Evolutionary conservation across 1,139 yeast genomes (phyloP), one percentile per base, ranked within the genome.

Genomic region (Debaryomyces nepalensis): DNA sequence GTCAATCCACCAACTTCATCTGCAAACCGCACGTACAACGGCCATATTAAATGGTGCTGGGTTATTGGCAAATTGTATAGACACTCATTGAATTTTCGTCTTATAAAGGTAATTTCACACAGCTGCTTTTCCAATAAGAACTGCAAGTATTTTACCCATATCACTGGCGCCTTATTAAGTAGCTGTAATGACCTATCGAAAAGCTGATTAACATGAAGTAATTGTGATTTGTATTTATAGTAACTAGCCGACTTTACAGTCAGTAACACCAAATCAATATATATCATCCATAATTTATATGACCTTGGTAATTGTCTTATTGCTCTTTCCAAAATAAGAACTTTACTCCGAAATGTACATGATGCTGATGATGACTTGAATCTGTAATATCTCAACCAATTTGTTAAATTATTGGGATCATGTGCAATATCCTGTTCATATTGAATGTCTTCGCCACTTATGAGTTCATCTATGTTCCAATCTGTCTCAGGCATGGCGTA

Each of bases 1-100:
- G 81, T 71, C 2, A 43, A 35, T 1, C 78, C 80, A 8, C 79
- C 76, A 15, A 74, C 63, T 0, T 33, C 36, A 20, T 73, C 68
- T 1, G 84, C 87, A 65, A 80, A 83, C 22, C 63, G 53, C 18
- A 82, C 53, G 52, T 74, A 82, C 20, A 71, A 42, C 0, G 77
- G 75, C 96, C 96, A 89, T 2, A 88, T 64, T 18, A 64, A 51
- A 5, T 61, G 61, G 57, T 87, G 96, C 24, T 77, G 78, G 0
- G 75, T 61, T 9, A 75, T 48, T 0, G 85, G 79, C 5, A 85
- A 52, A 4, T 64, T 54, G 42, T 69, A 69, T 8, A 89, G 62
- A 1, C 87, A 77, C 26, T 62, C 57, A 56, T 85, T 78, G 51
- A 86, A 81, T 3, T 68, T 65, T 8, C 62, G 57, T 42, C 88